Evolutionary conservation across 352 stramenopile genomes (phyloP), one percentile per base, ranked within the genome.

Genomic region (Aphanomyces cochlioides): DNA sequence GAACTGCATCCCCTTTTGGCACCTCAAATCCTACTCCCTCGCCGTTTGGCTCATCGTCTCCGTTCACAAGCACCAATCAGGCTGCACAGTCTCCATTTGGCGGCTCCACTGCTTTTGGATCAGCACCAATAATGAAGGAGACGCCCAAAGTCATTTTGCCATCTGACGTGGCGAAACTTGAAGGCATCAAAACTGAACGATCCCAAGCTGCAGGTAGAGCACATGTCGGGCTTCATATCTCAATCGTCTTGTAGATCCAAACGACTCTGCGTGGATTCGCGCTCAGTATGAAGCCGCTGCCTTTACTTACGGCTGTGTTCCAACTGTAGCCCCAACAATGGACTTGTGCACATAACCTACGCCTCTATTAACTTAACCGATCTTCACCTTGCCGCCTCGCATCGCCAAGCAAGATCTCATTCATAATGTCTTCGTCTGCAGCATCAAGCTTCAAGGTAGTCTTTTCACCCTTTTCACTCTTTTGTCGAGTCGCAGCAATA

Each of bases 231-330:
- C 28, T 28, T 28, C 28, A 28, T 28, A 28, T 28, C 28, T 28
- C 28, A 28, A 28, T 28, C 13, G 48, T 66, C 57, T 66, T 19
- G 12, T 60, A 69, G 63, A 69, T 21, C 54, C 63, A 10, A 12
- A 12, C 15, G 63, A 69, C 50, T 4, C 38, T 4, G 38, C 63
- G 10, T 69, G 63, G 63, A 47, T 47, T 37, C 40, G 41, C 12
- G 38, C 63, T 34, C 63, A 69, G 50, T 69, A 56, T n/a, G 63
- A 69, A 34, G 63, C 63, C 17, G 34, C 63, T 5, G 47, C 47
- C 4, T 69, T 69, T 21, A 37, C 40, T 15, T 69, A 69, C 50
- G 63, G 63, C 63, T 48, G 63, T 21, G 63, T 69, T 6, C 63
- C 63, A 3, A 47, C 41, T n/a, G 63, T 59, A 10, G 41, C 63